Percentiles rank a stretch among this genome's conserved stretches.
These are phyloP conservation scores for Colletotrichum sp. DNA, from an alignment of 2,329 filamentous ascomycete species.

Conservation along the genomic window DNA sequence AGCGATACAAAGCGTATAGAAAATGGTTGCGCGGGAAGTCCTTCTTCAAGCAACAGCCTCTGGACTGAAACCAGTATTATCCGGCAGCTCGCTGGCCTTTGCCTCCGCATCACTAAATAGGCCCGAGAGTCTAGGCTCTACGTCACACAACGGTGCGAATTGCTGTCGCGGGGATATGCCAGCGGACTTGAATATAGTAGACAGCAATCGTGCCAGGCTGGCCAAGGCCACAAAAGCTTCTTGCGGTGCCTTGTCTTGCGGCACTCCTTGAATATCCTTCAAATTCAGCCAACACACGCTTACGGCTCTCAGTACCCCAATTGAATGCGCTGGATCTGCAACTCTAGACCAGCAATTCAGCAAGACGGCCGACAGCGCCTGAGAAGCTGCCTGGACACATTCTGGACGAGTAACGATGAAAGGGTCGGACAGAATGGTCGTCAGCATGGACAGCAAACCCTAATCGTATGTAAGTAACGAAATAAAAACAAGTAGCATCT, in stretches of 20 bases:
- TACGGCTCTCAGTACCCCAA: conserved; percentile 67
- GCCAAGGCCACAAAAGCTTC: conserved; percentile 38
- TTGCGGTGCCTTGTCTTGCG: background rate
- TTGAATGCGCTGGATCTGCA: conserved; percentile 55
- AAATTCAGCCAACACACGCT: conserved; percentile 68
- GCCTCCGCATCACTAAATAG: conserved; percentile 15
- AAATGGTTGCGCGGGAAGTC: conserved; percentile 97
- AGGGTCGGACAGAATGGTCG: conserved; percentile 69
- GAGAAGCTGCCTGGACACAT: conserved; percentile 57
- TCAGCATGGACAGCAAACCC: conserved; percentile 71
- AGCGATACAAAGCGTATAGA: conserved; percentile 93
- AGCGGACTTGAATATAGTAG: conserved; percentile 24
- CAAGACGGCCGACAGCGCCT: conserved; percentile 62
- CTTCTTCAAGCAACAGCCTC: conserved; percentile 88
- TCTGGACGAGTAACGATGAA: conserved; percentile 63
- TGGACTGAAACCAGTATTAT: conserved; percentile 47
- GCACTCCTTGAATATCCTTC: conserved; percentile 34
- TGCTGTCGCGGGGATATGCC: conserved; percentile 30
- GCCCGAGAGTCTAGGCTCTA: conserved; percentile 25
- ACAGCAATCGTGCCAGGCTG: conserved; percentile 36
- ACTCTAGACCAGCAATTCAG: conserved; percentile 74
- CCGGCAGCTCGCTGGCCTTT: background rate
- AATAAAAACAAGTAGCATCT: background rate
- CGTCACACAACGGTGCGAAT: conserved; percentile 36
- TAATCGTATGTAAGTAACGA: conserved; percentile 33